Percentiles rank a stretch among this genome's conserved stretches.
Evolutionary conservation across 2,329 filamentous ascomycete genomes (phyloP).

Genomic region (Fusarium sp.): DNA sequence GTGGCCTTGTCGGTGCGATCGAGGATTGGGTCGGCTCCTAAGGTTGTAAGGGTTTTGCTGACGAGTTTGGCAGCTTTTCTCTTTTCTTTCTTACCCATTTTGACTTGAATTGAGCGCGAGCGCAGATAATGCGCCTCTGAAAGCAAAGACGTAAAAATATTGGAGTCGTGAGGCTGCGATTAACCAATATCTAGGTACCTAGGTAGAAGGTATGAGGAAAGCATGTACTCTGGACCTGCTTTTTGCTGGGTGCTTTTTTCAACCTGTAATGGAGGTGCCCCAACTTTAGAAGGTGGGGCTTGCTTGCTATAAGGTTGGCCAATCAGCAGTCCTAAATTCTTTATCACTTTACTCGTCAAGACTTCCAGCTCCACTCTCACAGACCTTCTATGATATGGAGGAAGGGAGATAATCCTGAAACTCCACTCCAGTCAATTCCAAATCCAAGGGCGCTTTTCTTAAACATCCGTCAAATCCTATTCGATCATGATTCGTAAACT

Average conservation of each 20-base stretch:
- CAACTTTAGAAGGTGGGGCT: constrained; percentile 5
- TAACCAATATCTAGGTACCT: too few species aligned
- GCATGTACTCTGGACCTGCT: constrained; percentile 29
- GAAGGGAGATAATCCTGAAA: not conserved
- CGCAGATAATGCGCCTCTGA: constrained; percentile 28
- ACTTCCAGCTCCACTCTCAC: too few species aligned
- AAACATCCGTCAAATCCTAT: not conserved
- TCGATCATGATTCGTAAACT: not conserved
- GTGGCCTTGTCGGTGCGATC: constrained; percentile 15
- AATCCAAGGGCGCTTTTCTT: not conserved
- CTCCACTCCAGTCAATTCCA: not conserved
- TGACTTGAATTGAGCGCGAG: constrained; percentile 18
- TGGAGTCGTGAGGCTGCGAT: constrained; percentile 4
- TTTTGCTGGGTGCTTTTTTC: too few species aligned
- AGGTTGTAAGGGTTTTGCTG: constrained; percentile 38
- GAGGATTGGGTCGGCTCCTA: constrained; percentile 31
- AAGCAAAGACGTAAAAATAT: constrained; percentile 1
- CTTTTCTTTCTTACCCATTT: constrained; percentile 47
- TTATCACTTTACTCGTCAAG: constrained; percentile 12
- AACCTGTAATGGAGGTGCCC: not conserved
- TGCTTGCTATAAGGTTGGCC: constrained; percentile 4
- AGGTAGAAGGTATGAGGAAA: constrained; percentile 21
- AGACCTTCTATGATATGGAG: too few species aligned
- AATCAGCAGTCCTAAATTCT: not conserved
- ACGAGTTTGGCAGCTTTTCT: constrained; percentile 28